These are phyloP conservation scores for Phanerochaete carnosa DNA, from an alignment of 768 basidiomycete genomes.

Conservation along the genomic window DNA sequence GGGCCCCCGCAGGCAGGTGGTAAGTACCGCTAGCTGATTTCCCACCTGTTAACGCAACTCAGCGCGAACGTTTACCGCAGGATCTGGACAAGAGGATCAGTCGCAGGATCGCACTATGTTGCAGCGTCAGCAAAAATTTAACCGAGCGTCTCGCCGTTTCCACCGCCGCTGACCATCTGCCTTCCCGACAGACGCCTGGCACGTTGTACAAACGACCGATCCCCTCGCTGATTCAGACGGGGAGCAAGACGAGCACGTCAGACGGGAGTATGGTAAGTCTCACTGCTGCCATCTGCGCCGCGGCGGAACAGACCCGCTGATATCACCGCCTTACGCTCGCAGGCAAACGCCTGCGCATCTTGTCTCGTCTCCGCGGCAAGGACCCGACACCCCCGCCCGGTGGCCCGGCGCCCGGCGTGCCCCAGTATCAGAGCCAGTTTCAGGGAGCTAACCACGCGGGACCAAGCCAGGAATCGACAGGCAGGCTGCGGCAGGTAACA, in stretches of 20 bases:
- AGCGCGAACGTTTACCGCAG: background rate
- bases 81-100: background rate
- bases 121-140: slow-evolving; percentile 33
- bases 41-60: background rate
- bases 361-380: slow-evolving; percentile 49
- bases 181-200: slow-evolving; percentile 63
- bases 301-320: background rate
- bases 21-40: background rate
- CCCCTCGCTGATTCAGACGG: slow-evolving; percentile 74
- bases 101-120: slow-evolving; percentile 40
- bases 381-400: slow-evolving; percentile 44
- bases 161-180: background rate
- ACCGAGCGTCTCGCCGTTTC: background rate
- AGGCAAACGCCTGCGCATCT: slow-evolving; percentile 34
- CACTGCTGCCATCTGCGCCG: background rate
- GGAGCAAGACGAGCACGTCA: slow-evolving; percentile 62
- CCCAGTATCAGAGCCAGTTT: slow-evolving; percentile 11
- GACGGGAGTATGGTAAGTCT: slow-evolving; percentile 62
- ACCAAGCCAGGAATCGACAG: slow-evolving; percentile 15
- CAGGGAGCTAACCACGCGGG: slow-evolving; percentile 9
- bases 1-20: background rate
- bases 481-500: slow-evolving; percentile 24
- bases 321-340: slow-evolving; percentile 21
- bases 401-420: slow-evolving; percentile 12
- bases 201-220: slow-evolving; percentile 60